These are phyloP conservation scores for Ogataea angusta DNA, from an alignment of 805 yeast species.

Conservation along the genomic window DNA sequence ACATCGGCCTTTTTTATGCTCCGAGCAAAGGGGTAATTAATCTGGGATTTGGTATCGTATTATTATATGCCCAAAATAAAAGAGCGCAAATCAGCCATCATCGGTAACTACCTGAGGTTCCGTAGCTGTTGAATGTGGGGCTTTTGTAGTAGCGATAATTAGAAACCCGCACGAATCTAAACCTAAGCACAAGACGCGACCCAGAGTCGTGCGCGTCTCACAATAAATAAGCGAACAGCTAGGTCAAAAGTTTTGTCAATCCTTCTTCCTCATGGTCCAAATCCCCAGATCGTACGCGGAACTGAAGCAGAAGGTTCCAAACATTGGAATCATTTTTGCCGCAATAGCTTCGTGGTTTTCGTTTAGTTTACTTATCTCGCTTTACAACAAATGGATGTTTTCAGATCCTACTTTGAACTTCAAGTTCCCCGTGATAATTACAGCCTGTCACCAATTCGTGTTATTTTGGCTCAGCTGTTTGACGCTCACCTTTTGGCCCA, in stretches of 20 bases:
- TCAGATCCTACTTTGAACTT: slow-evolving; percentile 65
- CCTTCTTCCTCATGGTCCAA: slow-evolving; percentile 12
- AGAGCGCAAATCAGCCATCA: too few species aligned
- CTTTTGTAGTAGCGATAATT: too few species aligned
- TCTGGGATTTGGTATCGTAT: too few species aligned
- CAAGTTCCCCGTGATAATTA: slow-evolving; percentile 74
- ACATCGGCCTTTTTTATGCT: too few species aligned
- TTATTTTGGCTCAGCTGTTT: slow-evolving; percentile 50
- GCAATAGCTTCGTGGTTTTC: slow-evolving; percentile 49
- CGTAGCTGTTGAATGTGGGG: too few species aligned
- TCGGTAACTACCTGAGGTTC: too few species aligned
- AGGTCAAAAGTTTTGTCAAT: background rate
- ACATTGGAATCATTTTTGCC: slow-evolving; percentile 21
- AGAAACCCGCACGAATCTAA: too few species aligned
- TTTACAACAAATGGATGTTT: slow-evolving; percentile 96
- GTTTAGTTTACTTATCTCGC: slow-evolving; percentile 60
- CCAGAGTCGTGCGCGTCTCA: slow-evolving; percentile 1
- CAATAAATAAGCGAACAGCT: background rate
- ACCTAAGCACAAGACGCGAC: too few species aligned
- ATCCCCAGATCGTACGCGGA: slow-evolving; percentile 24
- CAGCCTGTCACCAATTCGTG: slow-evolving; percentile 75
- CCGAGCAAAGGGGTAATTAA: too few species aligned
- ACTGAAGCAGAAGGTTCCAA: slow-evolving; percentile 22
- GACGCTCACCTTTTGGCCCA: slow-evolving; percentile 42
- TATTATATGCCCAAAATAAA: too few species aligned